Percentiles rank a stretch among this genome's conserved stretches.
These are phyloP conservation scores for Populus hybrid DNA, from an alignment of 441 rosid genomes.

Conservation along the genomic window DNA sequence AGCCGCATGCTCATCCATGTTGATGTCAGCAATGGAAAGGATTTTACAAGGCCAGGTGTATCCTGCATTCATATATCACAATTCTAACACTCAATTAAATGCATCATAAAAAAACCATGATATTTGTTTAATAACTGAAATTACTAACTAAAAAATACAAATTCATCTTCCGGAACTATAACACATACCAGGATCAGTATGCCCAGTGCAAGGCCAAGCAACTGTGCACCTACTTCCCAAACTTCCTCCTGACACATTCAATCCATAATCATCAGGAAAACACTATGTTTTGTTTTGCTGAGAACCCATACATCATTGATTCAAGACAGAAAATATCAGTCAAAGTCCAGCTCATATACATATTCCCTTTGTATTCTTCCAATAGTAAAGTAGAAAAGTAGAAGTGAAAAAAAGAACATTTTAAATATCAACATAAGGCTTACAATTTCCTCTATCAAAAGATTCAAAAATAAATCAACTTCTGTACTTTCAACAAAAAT, in stretches of 20 bases:
- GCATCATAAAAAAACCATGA: constrained; percentile 8
- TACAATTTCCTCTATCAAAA: not conserved
- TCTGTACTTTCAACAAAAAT: not conserved
- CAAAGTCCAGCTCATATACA: not conserved
- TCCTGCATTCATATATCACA: constrained; percentile 50
- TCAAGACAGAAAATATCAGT: not conserved
- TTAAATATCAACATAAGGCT: not conserved
- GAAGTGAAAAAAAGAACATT: not conserved
- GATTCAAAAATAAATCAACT: not conserved
- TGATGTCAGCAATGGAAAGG: constrained; percentile 57
- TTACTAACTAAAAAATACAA: not conserved
- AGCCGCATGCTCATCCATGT: constrained; percentile 79
- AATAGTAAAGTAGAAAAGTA: not conserved
- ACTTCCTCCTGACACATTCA: constrained; percentile 79
- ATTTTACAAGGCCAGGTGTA: constrained; percentile 78
- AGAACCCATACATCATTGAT: not conserved
- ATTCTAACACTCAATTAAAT: constrained; percentile 18
- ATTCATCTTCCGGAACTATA: constrained; percentile 7
- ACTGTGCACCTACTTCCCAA: constrained; percentile 98
- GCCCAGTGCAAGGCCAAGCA: constrained; percentile 86
- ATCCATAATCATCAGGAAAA: constrained; percentile 3
- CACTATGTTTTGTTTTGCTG: constrained; percentile 12
- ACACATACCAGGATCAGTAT: constrained; percentile 69
- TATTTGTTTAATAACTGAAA: not conserved
- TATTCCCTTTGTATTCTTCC: not conserved